Evolutionary conservation across 2,329 filamentous ascomycete species (phyloP), one percentile per base, ranked within the genome.

Genomic region (Aspergillus sp.): DNA sequence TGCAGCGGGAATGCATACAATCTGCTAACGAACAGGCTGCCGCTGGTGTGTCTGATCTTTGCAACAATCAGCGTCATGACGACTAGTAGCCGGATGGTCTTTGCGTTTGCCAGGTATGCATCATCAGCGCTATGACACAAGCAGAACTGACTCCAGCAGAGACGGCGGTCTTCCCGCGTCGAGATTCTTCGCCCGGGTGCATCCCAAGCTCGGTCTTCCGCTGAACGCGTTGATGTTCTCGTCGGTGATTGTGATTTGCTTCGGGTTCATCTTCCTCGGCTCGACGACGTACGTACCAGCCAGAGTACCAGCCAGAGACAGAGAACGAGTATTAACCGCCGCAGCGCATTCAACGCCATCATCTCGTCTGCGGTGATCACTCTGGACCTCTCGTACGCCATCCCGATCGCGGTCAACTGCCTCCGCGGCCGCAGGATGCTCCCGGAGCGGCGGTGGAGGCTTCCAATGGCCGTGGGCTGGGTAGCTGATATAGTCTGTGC

Each of bases 361-460:
- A 71, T 80, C 3, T 74, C 78, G 0, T 75, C 79, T 0, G 79
- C 78, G 0, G 81, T 86, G 1, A 79, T 85, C 3, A 77, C 80
- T 0, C 67, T 86, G 0, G 76, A 79, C 4, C 60, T 86, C 1
- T 81, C 78, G 1, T 86, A 86, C 43, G 81, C 73, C 4, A 82
- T 86, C 28, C 82, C 82, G 0, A 73, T 83, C 24, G 64, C 72
- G 0, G 74, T 86, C 42, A 83, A 86, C 41, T 70, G 75, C 35
- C 58, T 82, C 2, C 73, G 77, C 1, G 78, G 80, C 4, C 70
- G 80, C 4, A 73, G 66, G 28, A 74, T 74, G 55, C 60, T 84
- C 2, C 80, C 80, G 0, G 66, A 71, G 3, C 63, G 76, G 24
- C 53, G 68, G 1, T 81, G 80, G 52, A 64, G 64, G 26, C 54